Base-by-base conservation (phyloP, 2,329 filamentous ascomycete genomes). In the Alternaria brassicicola region DNA sequence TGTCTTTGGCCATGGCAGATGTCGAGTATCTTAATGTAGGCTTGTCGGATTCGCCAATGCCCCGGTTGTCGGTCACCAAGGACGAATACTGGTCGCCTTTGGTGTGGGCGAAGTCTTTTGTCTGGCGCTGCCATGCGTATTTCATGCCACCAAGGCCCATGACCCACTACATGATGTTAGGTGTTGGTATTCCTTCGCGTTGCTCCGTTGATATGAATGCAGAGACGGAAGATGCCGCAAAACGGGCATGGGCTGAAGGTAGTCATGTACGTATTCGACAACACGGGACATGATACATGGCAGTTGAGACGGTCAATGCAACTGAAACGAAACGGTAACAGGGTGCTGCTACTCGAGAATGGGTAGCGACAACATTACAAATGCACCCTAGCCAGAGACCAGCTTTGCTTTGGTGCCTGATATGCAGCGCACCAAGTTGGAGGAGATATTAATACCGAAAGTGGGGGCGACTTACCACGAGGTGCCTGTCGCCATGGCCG, bases 41-140 rank as follows among this genome's bases (percentile, higher is more conserved):
- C 76, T 90, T 93, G 78, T 91, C 90, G 47, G 89, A 92, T 61
- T 85, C 84, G 55, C 93, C 93, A 72, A 96, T 89, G 62, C 93
- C 92, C 66, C 93, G 87, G 78, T 96, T 96, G 80, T 96, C 93
- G 64, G 92, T 82, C 55, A 95, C 79, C 6, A 97, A 84, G 54
- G 88, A 88, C 0, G 89, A 89, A 79, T 93, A 96, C 64, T 84
- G 80, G 59, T 86, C 80, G 45, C 81, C 84, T 59, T 86, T 82
- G 49, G 86, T 82, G 78, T 96, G 92, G 50, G 90, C 91, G 72
- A 96, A 94, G 78, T 92, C 84, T 65, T 89, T 86, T 9, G 89
- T 95, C 74, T 96, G 92, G 52, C 91, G 87, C 80, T 96, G 92
- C 90, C 91, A 96, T 55, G 87, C 84, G 41, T 86, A 83, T 73